Evolutionary conservation across 139 green algal species (phyloP), one percentile per base, ranked within the genome.

Genomic region (Astrephomene gubernaculifera): DNA sequence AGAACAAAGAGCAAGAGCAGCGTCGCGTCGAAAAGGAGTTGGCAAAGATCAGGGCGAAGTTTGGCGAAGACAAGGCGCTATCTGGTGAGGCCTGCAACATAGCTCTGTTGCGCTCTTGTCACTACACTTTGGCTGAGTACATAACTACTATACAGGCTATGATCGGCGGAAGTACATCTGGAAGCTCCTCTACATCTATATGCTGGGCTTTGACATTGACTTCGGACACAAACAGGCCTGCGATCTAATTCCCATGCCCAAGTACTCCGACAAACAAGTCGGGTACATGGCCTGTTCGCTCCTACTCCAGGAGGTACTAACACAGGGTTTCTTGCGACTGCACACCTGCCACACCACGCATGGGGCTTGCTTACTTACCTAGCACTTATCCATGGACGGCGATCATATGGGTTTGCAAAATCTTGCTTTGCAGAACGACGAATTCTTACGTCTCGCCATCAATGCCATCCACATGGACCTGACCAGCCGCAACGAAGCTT

Each of bases 111-210:
- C n/a, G n/a, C n/a, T n/a, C n/a, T 75, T 33, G 49, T 33, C 36
- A 4, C 68, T 36, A 65, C 57, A n/a, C 57, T 36, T 53, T 57
- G 7, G 4, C 38, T 54, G 12, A 75, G 52, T 35, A 1, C 5
- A n/a, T 9, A 54, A 22, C 12, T 57, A 5, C 19, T n/a, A 24
- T 53, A 89, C 94, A 91, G 88, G 85, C 9, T 99, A 99, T 86
- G 97, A 99, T 90, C 94, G 95, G 70, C 98, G 98, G 60, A 99
- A 99, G 90, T 99, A 99, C 89, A 95, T 99, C 22, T 99, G 97
- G 96, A 99, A 99, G 93, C 94, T 99, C 69, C 92, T 99, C 19
- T 99, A 99, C 90, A 98, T 99, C 35, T 97, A 97, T 88, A 98
- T 99, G 96, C 92, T 99, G 68, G 97, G 98, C 19, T 99, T 99